Evolutionary conservation across 768 basidiomycete genomes (phyloP).

Genomic region (Kwoniella newhampshirensis): DNA sequence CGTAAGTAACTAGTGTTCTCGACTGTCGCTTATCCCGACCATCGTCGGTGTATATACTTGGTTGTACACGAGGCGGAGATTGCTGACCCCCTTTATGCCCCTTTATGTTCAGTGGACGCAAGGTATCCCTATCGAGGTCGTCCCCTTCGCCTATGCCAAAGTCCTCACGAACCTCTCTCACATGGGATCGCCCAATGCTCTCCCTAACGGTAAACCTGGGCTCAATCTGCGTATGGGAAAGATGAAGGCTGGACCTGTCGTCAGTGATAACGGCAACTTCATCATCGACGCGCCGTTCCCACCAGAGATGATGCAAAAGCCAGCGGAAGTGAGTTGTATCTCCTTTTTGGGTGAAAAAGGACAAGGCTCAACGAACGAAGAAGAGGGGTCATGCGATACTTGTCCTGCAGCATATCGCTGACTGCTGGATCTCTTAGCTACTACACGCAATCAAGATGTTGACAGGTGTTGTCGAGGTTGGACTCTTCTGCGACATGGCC

Average conservation of each 20-base stretch:
- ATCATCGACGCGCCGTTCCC: conserved; percentile 94
- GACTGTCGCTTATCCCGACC: background rate
- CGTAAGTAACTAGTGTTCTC: conserved; percentile 58
- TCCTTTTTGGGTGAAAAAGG: too few relatives aligned
- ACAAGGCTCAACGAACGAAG: background rate
- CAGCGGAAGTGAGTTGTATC: conserved; percentile 59
- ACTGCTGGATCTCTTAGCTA: conserved; percentile 58
- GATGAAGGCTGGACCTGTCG: conserved; percentile 84
- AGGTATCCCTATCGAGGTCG: conserved; percentile 94
- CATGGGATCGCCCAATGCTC: conserved; percentile 44
- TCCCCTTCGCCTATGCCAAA: conserved; percentile 90
- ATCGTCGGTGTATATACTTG: background rate
- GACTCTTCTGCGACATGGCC: conserved; percentile 89
- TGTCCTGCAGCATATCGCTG: conserved; percentile 1
- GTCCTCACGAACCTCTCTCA: conserved; percentile 69
- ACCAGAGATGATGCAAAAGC: conserved; percentile 65
- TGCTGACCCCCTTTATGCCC: background rate
- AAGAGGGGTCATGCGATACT: too few relatives aligned
- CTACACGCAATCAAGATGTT: conserved; percentile 82
- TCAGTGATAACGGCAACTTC: conserved; percentile 96
- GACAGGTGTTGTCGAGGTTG: conserved; percentile 98
- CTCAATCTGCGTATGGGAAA: conserved; percentile 90
- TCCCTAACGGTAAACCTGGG: conserved; percentile 52
- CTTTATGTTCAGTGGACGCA: conserved; percentile 63
- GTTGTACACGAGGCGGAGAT: background rate